Conservation (phyloP, 129 eudicot genomes). For the Helianthus annuus region DNA sequence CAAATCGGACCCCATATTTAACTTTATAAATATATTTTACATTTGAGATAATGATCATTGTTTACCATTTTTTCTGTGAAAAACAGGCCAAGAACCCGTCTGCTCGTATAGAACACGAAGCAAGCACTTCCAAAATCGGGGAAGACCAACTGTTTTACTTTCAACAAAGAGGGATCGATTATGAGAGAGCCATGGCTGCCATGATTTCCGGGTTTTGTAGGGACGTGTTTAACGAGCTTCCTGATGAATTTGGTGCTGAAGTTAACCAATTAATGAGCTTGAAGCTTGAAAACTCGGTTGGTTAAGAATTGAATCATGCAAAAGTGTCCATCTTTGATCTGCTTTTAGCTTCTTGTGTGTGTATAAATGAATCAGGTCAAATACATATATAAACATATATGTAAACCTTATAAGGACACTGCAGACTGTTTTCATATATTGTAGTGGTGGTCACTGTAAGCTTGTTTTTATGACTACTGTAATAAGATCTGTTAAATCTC, state of each 20-base stretch:
- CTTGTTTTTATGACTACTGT: constrained; percentile 8
- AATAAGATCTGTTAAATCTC: neutral
- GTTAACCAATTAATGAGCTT: constrained; percentile 95
- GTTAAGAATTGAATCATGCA: constrained; percentile 41
- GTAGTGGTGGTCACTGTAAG: constrained; percentile 4
- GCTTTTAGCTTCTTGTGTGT: constrained; percentile 5
- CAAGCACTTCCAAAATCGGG: constrained; percentile 96
- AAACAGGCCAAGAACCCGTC: constrained; percentile 73
- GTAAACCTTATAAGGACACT: constrained; percentile 22
- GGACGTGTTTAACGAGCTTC: constrained; percentile 92
- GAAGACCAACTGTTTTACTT: constrained; percentile 92
- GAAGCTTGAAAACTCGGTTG: constrained; percentile 95
- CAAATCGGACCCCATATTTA: neutral
- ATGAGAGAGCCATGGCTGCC: constrained; percentile 96
- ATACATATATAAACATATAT: constrained; percentile 26
- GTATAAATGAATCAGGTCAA: constrained; percentile 25
- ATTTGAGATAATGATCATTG: neutral
- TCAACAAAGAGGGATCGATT: constrained; percentile 95
- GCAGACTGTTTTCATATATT: constrained; percentile 12
- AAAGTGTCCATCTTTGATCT: constrained; percentile 16
- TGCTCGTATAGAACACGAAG: constrained; percentile 91
- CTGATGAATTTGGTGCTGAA: constrained; percentile 95
- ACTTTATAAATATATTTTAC: too few relatives aligned
- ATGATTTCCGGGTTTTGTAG: constrained; percentile 96
- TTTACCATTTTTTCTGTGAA: neutral